Evolutionary conservation across 352 stramenopile species (phyloP), one percentile per base, ranked within the genome.

Genomic region (Bremia lactucae): DNA sequence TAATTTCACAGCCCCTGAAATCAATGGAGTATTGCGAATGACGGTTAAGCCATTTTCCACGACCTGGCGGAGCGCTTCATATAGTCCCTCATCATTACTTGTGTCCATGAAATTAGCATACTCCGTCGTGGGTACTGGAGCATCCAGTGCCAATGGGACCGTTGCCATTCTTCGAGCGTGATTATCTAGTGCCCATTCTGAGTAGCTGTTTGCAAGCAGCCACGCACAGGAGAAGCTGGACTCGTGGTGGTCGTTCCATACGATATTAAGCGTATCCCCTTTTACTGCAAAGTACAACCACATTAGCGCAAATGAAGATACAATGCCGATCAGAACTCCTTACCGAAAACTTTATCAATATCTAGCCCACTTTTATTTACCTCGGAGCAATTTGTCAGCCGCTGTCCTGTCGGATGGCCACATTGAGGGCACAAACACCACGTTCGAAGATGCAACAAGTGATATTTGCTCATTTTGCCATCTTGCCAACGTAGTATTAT

Each of bases 121-220:
- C 6, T 84, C 68, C 4, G 73, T 67, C 13, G 53, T 64, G 9
- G 72, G 66, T 5, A 92, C 62, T n/a, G 58, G 39, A 4, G 62
- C 60, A 13, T 72, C 52, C n/a, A 79, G 56, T 1, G 57, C 45
- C 11, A 87, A 53, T 4, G 68, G 47, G 2, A 51, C 68, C 2
- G 76, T 74, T 15, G 49, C 23, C 58, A 87, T 75, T 34, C 72
- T 48, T 9, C 50, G 53, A 10, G 70, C 67, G 18, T 55, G 58
- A 21, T 71, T 59, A 29, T 85, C 60, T 8, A 87, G 53, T 31
- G 59, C 46, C 33, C 53, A 66, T 9, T 62, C 44, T 26, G 75
- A 79, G 46, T 92, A 87, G 66, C 74, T 87, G 46, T 89, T 85
- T 42, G 85, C 69, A 26, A 76, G 63, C 29, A 92, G 55, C 70